Base-by-base conservation (phyloP, 2,329 filamentous ascomycete genomes). In the Ophiostoma sp. region DNA sequence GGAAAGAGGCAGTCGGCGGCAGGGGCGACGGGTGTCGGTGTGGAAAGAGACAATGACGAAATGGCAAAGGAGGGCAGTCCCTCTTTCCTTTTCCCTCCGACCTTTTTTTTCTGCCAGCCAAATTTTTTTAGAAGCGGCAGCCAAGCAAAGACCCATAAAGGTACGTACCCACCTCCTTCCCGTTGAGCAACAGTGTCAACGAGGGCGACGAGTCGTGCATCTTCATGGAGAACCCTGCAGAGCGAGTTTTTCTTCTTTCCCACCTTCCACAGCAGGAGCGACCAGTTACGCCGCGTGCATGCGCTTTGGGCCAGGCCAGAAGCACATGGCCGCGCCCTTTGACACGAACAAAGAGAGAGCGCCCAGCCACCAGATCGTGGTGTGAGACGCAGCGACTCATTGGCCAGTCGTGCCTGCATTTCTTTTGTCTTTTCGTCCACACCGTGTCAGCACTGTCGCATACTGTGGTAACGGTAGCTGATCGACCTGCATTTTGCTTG, bases 41-140 rank as follows among this genome's bases (percentile, higher is more conserved):
- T 15, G 45, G 36, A 28, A 45, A 57, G 9, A 63, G 45, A 52
- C 59, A 61, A 73, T 73, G 72, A 73, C 72, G 72, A 68, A 48
- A 73, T 73, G 63, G 33, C 59, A 36, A 9, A 15, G 39, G 36
- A 15, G 28, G 7, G 31, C 33, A 15, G 50, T 11, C 31, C 50
- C 68, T 59, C 61, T 42, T 45, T 33, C 17, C 6, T 33, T 8
- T 19, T 22, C 12, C 6, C 28, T 11, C 6, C 28, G 17, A 17
- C 22, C 22, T 25, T 17, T 63, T 33, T 70, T 68, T 71, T 71
- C 61, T 71, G 59, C 72, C 69, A 59, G 45, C 48, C n/a, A 66
- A 36, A 66, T 50, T 57, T 15, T 33, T 31, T 8, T 36, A 28
- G 19, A 19, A 39, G 25, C 22, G 8, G 66, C 31, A n/a, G 48